Conservation (phyloP, 768 basidiomycete species). For the Porphyrellus cyaneotinctus region DNA sequence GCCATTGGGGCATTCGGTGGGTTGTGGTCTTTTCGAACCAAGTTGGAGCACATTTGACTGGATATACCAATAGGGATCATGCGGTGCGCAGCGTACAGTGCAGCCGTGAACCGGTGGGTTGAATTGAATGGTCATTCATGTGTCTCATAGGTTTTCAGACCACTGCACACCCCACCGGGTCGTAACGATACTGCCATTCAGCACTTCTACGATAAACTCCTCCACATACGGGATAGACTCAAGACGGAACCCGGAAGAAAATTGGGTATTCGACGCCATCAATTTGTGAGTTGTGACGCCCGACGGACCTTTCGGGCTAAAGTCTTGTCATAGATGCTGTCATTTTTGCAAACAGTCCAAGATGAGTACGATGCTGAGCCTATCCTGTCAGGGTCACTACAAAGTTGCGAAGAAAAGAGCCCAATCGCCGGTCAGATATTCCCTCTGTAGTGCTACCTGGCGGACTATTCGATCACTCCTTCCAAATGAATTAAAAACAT, state of each 20-base stretch:
- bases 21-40: not conserved
- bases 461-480: too few species aligned
- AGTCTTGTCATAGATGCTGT: slow-evolving; percentile 48
- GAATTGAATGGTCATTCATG: too few species aligned
- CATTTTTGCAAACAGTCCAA: slow-evolving; percentile 56
- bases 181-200: slow-evolving; percentile 61
- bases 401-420: not conserved
- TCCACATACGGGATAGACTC: slow-evolving; percentile 67
- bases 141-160: slow-evolving; percentile 23
- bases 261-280: slow-evolving; percentile 69
- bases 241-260: slow-evolving; percentile 71
- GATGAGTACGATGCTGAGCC: slow-evolving; percentile 42
- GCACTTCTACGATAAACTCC: slow-evolving; percentile 85
- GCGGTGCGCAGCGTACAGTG: slow-evolving; percentile 65
- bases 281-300: slow-evolving; percentile 46
- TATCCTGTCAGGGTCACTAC: not conserved
- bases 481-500: too few species aligned
- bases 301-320: not conserved
- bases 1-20: slow-evolving; percentile 79
- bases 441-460: not conserved
- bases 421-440: not conserved
- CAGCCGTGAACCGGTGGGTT: slow-evolving; percentile 46
- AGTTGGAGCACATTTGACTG: not conserved
- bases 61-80: slow-evolving; percentile 44
- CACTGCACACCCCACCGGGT: slow-evolving; percentile 44